Conservation (phyloP, 176 grass and related monocot species). For the Aegilops tauschii region DNA sequence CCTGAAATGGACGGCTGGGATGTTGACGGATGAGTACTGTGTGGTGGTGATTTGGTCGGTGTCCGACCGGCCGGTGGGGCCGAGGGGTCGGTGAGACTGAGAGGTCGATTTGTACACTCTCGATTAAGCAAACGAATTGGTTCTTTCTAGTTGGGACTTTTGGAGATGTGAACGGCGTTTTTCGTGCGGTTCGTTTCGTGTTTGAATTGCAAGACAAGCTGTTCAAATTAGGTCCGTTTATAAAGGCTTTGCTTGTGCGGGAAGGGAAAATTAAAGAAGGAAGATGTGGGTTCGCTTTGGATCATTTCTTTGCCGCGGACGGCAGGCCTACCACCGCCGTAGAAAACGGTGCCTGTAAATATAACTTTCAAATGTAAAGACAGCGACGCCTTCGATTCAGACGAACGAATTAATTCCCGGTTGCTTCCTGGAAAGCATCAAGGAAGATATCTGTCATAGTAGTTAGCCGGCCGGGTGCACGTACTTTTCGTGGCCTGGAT, state of each 20-base stretch:
- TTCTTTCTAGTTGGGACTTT: background rate
- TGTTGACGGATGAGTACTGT: background rate
- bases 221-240: background rate
- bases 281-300: background rate
- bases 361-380: background rate
- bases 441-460: background rate
- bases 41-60: constrained; percentile 15
- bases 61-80: background rate
- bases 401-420: background rate
- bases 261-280: background rate
- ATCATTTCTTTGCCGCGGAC: background rate
- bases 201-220: background rate
- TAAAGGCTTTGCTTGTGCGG: background rate
- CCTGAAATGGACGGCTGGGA: background rate
- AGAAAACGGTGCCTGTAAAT: background rate
- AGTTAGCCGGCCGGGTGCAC: background rate
- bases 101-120: background rate
- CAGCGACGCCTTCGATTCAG: background rate
- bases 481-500: background rate
- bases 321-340: background rate
- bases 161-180: background rate
- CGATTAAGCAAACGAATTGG: background rate
- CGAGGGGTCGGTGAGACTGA: background rate
- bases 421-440: background rate
- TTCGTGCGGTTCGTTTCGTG: background rate